These are phyloP conservation scores for Saccharomyces mikatae DNA, from an alignment of 805 yeast species.

Conservation along the genomic window DNA sequence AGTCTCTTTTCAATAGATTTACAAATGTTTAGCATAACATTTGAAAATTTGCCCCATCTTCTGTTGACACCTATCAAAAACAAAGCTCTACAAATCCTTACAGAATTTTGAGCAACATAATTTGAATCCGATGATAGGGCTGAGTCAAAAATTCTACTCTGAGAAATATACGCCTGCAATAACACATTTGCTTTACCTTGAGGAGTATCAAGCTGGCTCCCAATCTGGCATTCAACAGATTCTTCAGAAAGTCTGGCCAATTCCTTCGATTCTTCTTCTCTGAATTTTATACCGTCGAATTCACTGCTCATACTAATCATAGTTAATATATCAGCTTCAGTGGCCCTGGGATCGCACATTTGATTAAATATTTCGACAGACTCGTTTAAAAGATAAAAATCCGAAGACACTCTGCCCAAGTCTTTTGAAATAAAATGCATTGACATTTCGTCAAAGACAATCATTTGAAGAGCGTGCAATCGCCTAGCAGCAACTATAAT, in stretches of 20 bases:
- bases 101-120: constrained; percentile 92
- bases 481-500: constrained; percentile 71
- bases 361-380: constrained; percentile 85
- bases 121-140: constrained; percentile 79
- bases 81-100: constrained; percentile 86
- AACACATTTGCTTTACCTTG: constrained; percentile 83
- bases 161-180: constrained; percentile 81
- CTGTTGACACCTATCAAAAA: constrained; percentile 81
- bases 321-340: constrained; percentile 85
- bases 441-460: constrained; percentile 79
- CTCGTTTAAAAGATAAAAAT: constrained; percentile 77
- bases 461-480: constrained; percentile 85
- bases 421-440: constrained; percentile 78
- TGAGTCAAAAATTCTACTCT: constrained; percentile 63
- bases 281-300: constrained; percentile 78
- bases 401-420: constrained; percentile 89
- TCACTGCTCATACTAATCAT: constrained; percentile 89
- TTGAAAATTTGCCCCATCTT: constrained; percentile 81
- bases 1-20: constrained; percentile 75
- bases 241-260: constrained; percentile 51
- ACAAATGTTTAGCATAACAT: constrained; percentile 69
- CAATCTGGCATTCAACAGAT: constrained; percentile 72
- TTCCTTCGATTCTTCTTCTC: constrained; percentile 82
- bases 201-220: constrained; percentile 63
- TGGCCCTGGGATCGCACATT: constrained; percentile 72